phyloP scores from a whole-genome alignment of 805 yeast genomes.

The Wickerhamomyces chaumierensis region DNA sequence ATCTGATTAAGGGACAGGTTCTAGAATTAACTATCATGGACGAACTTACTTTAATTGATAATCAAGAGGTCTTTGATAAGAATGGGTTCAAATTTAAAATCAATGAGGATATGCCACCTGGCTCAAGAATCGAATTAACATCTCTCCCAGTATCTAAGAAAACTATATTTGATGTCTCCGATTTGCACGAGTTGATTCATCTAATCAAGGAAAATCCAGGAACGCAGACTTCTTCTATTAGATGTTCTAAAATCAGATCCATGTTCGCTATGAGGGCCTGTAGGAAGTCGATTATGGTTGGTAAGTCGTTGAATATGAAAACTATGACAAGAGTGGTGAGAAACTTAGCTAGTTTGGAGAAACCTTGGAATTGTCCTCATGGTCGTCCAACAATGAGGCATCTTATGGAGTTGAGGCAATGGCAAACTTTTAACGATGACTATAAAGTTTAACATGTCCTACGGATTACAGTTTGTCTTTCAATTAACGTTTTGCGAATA shows the following conservation, averaged over 20 bases:
- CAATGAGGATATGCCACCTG: constrained; percentile 41
- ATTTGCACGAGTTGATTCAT: constrained; percentile 70
- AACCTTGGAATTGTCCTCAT: constrained; percentile 94
- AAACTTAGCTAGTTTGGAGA: constrained; percentile 60
- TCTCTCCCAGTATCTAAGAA: constrained; percentile 69
- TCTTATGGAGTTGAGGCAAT: constrained; percentile 46
- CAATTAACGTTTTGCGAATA: background rate
- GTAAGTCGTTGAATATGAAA: constrained; percentile 45
- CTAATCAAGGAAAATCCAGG: constrained; percentile 48
- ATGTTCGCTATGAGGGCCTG: constrained; percentile 96
- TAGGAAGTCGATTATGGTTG: constrained; percentile 88
- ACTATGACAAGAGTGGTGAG: constrained; percentile 63
- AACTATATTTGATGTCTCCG: constrained; percentile 48
- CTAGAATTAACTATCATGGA: constrained; percentile 70
- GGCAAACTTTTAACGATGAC: constrained; percentile 34
- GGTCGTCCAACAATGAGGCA: constrained; percentile 97
- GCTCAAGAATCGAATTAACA: constrained; percentile 38
- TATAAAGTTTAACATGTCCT: constrained; percentile 19
- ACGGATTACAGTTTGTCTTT: constrained; percentile 1
- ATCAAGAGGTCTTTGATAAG: constrained; percentile 40
- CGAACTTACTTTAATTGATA: constrained; percentile 58
- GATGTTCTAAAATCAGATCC: constrained; percentile 69
- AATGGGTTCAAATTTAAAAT: constrained; percentile 69
- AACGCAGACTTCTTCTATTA: constrained; percentile 21
- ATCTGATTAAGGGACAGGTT: constrained; percentile 44